These are phyloP conservation scores for Cornus florida DNA, from an alignment of 148 eudicot species.

Conservation along the genomic window DNA sequence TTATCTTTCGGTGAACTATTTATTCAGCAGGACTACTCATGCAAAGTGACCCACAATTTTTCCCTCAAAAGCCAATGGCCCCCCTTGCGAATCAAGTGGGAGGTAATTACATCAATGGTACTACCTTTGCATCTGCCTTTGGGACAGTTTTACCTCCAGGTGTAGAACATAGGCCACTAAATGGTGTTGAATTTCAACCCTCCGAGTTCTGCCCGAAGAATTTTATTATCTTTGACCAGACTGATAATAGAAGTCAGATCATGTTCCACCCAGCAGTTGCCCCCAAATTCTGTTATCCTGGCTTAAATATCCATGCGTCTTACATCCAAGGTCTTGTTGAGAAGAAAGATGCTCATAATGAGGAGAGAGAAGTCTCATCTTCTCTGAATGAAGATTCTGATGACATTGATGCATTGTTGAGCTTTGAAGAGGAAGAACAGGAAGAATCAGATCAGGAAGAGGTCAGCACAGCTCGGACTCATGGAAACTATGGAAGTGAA, in stretches of 20 bases:
- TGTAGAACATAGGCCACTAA: constrained; percentile 18
- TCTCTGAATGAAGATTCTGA: constrained; percentile 44
- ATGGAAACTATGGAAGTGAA: constrained; percentile 35
- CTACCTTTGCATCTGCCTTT: constrained; percentile 26
- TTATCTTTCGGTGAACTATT: constrained; percentile 4
- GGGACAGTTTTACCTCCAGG: constrained; percentile 23
- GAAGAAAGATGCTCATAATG: constrained; percentile 11
- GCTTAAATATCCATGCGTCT: constrained; percentile 24
- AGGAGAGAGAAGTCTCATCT: constrained; percentile 26
- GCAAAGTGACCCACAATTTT: constrained; percentile 39
- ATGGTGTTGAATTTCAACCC: constrained; percentile 50
- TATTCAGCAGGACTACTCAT: constrained; percentile 27
- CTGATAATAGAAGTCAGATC: constrained; percentile 48
- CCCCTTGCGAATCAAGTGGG: constrained; percentile 34
- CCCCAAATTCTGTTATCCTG: constrained; percentile 29
- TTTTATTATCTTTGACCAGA: constrained; percentile 54
- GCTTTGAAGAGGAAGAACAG: constrained; percentile 41
- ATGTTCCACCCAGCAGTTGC: constrained; percentile 52
- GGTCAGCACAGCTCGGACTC: constrained; percentile 61
- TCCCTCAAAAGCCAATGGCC: constrained; percentile 21
- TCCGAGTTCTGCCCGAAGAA: constrained; percentile 55
- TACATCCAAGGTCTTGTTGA: constrained; percentile 19
- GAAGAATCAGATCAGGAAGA: constrained; percentile 53
- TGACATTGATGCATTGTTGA: constrained; percentile 59
- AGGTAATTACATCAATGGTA: constrained; percentile 21